Evolutionary conservation across 768 basidiomycete genomes (phyloP).

Genomic region (Leccinum uliginosum): DNA sequence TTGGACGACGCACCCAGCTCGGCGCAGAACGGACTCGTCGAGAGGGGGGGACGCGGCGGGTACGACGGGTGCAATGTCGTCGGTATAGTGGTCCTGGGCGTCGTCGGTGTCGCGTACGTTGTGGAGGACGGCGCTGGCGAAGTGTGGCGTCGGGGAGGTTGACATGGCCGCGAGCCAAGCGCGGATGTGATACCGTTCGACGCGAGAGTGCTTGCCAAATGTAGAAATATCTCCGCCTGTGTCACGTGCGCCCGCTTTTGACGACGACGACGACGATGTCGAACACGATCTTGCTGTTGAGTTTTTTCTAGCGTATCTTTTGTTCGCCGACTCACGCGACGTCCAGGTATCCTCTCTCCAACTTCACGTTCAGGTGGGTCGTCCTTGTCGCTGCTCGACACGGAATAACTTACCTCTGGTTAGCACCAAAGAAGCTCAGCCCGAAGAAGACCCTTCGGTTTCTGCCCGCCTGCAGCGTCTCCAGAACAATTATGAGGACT

Average conservation of each 20-base stretch:
- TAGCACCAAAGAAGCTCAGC: constrained; percentile 94
- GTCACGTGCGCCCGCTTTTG: constrained; percentile 13
- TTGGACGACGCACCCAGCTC: constrained; percentile 48
- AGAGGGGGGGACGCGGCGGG: constrained; percentile 24
- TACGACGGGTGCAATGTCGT: constrained; percentile 12
- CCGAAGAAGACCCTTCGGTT: constrained; percentile 96
- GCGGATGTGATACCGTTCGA: constrained; percentile 1
- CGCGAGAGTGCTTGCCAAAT: background rate
- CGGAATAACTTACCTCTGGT: constrained; percentile 4
- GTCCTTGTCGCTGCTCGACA: constrained; percentile 1
- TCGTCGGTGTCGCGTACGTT: background rate
- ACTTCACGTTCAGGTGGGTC: constrained; percentile 84
- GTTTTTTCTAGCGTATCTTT: background rate
- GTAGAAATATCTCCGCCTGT: background rate
- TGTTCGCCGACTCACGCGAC: background rate
- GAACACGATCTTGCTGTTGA: constrained; percentile 50
- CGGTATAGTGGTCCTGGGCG: background rate
- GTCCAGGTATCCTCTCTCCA: constrained; percentile 74
- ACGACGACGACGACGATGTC: constrained; percentile 34
- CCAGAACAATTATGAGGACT: constrained; percentile 95
- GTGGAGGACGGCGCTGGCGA: background rate
- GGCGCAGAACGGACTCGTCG: constrained; percentile 41
- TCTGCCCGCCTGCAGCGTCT: constrained; percentile 90
- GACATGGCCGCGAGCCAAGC: constrained; percentile 11
- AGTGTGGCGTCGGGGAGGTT: background rate